Evolutionary conservation across 2,329 filamentous ascomycete species (phyloP).

Genomic region (Trichoderma sp.): DNA sequence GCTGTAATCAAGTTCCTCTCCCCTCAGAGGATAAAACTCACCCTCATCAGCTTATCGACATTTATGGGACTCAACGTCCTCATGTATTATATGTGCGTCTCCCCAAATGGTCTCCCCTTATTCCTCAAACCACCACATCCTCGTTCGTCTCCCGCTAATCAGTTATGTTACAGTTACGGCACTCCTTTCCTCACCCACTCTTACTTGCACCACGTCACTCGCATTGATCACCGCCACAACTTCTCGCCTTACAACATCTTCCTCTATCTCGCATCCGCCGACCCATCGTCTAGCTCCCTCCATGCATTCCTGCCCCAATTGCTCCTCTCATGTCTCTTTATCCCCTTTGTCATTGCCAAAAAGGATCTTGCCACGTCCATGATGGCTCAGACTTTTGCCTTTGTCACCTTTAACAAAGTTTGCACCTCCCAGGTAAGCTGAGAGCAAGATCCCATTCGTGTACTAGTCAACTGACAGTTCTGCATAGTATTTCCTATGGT

Average conservation of each 20-base stretch:
- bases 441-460: not conserved
- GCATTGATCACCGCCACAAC: constrained; percentile 96
- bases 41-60: constrained; percentile 66
- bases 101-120: not conserved
- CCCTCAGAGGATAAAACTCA: constrained; percentile 56
- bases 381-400: constrained; percentile 94
- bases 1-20: constrained; percentile 50
- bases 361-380: constrained; percentile 79
- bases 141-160: not conserved
- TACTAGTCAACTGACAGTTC: not conserved
- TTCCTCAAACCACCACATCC: not conserved
- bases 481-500: constrained; percentile 93
- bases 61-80: constrained; percentile 72
- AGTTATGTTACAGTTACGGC: constrained; percentile 62
- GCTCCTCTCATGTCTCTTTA: constrained; percentile 72
- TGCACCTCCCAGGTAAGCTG: constrained; percentile 87
- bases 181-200: constrained; percentile 83
- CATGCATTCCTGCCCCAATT: constrained; percentile 86
- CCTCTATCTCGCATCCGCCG: constrained; percentile 80
- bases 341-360: constrained; percentile 77
- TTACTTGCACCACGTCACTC: constrained; percentile 87
- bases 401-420: constrained; percentile 98
- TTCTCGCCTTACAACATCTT: constrained; percentile 96
- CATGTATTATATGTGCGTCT: constrained; percentile 74
- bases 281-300: constrained; percentile 43